A percentile compares a stretch with the other conserved stretches of the same genome.
These are phyloP conservation scores for Euphorbia celastroides DNA, from an alignment of 441 rosid species.

Conservation along the genomic window DNA sequence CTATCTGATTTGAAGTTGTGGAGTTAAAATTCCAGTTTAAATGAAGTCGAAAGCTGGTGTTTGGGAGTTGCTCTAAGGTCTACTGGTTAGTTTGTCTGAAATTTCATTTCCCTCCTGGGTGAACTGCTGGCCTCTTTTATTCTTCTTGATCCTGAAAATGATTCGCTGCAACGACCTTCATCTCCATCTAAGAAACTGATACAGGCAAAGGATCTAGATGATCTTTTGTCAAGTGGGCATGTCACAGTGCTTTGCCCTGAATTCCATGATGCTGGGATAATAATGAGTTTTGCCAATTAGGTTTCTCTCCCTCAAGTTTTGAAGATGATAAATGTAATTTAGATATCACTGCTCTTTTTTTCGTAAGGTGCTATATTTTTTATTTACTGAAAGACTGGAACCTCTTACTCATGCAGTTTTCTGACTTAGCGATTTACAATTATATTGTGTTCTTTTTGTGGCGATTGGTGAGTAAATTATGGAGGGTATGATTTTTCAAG, in stretches of 20 bases:
- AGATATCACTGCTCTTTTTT: background rate
- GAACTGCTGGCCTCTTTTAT: background rate
- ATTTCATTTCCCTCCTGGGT: background rate
- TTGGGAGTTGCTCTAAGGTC: background rate
- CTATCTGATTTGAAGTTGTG: background rate
- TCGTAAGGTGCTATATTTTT: background rate
- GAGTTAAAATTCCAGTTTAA: background rate
- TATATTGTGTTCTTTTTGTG: background rate
- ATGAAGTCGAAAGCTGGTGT: background rate
- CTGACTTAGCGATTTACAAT: background rate
- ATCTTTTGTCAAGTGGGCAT: background rate
- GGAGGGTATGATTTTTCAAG: background rate
- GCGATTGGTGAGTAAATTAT: slow-evolving; percentile 1
- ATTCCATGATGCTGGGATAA: background rate
- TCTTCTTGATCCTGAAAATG: background rate
- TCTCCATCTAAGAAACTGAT: background rate
- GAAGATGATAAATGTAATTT: background rate
- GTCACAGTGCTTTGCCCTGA: background rate
- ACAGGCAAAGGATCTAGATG: background rate
- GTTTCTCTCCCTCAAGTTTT: background rate
- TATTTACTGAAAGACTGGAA: background rate
- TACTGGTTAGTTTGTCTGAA: background rate
- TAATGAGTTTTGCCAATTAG: background rate
- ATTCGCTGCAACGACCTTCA: background rate
- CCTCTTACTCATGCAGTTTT: background rate